phyloP scores from a whole-genome alignment of 345 rosid species.

The Lepidium africanum region DNA sequence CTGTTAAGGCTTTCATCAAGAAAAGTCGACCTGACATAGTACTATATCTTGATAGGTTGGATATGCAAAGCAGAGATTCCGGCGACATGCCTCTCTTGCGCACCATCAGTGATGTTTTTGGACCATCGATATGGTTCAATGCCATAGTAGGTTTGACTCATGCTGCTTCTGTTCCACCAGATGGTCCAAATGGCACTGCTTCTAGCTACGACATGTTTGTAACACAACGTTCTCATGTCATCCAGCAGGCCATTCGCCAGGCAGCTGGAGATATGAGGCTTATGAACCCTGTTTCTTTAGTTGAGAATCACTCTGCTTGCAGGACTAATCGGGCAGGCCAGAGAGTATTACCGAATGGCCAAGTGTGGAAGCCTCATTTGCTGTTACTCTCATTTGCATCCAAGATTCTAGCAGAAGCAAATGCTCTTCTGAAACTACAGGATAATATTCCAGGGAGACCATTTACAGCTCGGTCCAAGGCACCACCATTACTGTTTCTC shows the following conservation, averaged over 20 bases:
- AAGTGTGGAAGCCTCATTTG: slow-evolving; percentile 99
- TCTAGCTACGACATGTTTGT: slow-evolving; percentile 98
- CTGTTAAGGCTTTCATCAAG: slow-evolving; percentile 73
- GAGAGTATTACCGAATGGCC: slow-evolving; percentile 98
- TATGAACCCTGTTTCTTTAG: slow-evolving; percentile 96
- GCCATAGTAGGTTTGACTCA: slow-evolving; percentile 98
- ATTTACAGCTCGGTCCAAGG: slow-evolving; percentile 59
- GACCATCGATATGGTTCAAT: slow-evolving; percentile 96
- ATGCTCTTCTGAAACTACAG: slow-evolving; percentile 74
- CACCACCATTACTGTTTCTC: slow-evolving; percentile 81
- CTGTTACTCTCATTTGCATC: slow-evolving; percentile 95
- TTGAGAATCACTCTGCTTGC: slow-evolving; percentile 98
- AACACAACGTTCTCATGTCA: slow-evolving; percentile 90
- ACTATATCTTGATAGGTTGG: slow-evolving; percentile 93
- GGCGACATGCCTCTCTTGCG: slow-evolving; percentile 95
- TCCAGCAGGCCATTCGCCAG: slow-evolving; percentile 95
- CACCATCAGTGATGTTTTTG: slow-evolving; percentile 85
- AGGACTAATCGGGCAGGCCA: slow-evolving; percentile 97
- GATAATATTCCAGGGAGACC: slow-evolving; percentile 84
- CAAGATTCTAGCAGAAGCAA: slow-evolving; percentile 94
- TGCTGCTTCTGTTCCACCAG: slow-evolving; percentile 99
- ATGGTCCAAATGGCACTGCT: slow-evolving; percentile 91
- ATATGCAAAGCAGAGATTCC: slow-evolving; percentile 90
- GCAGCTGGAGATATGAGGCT: slow-evolving; percentile 99
- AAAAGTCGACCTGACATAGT: slow-evolving; percentile 95